Conservation (phyloP, 257 asterid genomes). For the Leonotis leonurus region DNA sequence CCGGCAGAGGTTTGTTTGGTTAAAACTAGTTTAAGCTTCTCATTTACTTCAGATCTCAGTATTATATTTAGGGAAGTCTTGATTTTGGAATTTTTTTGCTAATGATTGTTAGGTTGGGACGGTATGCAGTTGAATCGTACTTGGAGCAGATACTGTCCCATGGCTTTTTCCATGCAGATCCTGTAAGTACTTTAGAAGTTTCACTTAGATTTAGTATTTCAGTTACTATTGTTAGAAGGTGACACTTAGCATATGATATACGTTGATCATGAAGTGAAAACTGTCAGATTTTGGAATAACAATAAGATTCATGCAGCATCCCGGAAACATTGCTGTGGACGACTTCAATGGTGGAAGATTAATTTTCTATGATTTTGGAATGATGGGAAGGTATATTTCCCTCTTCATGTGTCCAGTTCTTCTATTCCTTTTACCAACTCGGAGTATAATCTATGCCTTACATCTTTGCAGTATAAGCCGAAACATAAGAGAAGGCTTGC, state of each 20-base stretch:
- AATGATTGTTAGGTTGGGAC: conserved; percentile 54
- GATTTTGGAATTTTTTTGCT: conserved; percentile 9
- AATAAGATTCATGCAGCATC: conserved; percentile 47
- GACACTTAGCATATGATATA: too few relatives aligned
- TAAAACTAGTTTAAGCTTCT: not conserved
- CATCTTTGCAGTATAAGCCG: conserved; percentile 65
- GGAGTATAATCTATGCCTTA: not conserved
- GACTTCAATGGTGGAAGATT: conserved; percentile 83
- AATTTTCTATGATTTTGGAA: conserved; percentile 79
- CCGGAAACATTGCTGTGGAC: conserved; percentile 87
- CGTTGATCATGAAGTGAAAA: not conserved
- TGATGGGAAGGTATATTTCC: conserved; percentile 77
- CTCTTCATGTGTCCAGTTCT: not conserved
- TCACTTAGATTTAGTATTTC: not conserved
- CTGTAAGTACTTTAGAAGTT: conserved; percentile 30
- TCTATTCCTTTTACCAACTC: not conserved
- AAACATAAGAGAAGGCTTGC: conserved; percentile 79
- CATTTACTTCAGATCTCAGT: not conserved
- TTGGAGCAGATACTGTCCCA: conserved; percentile 89
- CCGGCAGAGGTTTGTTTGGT: conserved; percentile 48
- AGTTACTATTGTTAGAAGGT: not conserved
- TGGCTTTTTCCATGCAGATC: conserved; percentile 94
- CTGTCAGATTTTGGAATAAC: conserved; percentile 10
- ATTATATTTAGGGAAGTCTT: not conserved
- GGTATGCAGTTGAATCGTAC: conserved; percentile 90